These are phyloP conservation scores for Thermoascus crustaceus DNA, from an alignment of 2,329 filamentous ascomycete genomes.

Conservation along the genomic window DNA sequence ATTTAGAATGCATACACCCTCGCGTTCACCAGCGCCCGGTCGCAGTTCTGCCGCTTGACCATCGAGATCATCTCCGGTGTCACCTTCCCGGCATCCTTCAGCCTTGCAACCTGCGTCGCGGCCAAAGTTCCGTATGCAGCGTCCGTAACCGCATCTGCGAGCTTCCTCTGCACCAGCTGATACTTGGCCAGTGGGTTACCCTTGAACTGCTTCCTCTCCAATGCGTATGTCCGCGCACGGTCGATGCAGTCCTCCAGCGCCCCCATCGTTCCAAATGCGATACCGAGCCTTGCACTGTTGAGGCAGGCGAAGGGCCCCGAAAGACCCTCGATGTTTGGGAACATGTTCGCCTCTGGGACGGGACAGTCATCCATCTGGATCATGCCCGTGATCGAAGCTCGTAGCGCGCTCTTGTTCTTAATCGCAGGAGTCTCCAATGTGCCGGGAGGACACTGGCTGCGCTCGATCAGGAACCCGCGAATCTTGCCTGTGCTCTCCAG, in stretches of 20 bases:
- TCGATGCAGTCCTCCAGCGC: constrained; percentile 86
- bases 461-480: constrained; percentile 81
- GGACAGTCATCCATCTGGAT: constrained; percentile 90
- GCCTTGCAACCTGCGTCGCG: constrained; percentile 77
- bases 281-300: constrained; percentile 88
- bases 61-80: constrained; percentile 94
- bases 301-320: constrained; percentile 86
- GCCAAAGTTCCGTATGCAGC: constrained; percentile 86
- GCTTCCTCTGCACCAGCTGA: constrained; percentile 95
- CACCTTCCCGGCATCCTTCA: constrained; percentile 84
- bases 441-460: constrained; percentile 73
- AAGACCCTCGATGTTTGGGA: constrained; percentile 80
- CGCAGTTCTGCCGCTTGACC: constrained; percentile 97
- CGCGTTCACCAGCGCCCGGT: constrained; percentile 72
- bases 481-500: constrained; percentile 88
- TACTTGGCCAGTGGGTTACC: constrained; percentile 91
- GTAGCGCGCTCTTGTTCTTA: constrained; percentile 89
- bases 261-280: constrained; percentile 87
- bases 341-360: constrained; percentile 86
- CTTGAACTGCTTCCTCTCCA: constrained; percentile 94
- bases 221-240: constrained; percentile 73
- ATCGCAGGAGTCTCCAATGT: constrained; percentile 86
- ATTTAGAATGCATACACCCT: constrained; percentile 49
- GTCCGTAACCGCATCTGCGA: constrained; percentile 86
- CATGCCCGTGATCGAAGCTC: constrained; percentile 94